These are phyloP conservation scores for Pythium monospermum DNA, from an alignment of 352 stramenopile genomes.

Conservation along the genomic window DNA sequence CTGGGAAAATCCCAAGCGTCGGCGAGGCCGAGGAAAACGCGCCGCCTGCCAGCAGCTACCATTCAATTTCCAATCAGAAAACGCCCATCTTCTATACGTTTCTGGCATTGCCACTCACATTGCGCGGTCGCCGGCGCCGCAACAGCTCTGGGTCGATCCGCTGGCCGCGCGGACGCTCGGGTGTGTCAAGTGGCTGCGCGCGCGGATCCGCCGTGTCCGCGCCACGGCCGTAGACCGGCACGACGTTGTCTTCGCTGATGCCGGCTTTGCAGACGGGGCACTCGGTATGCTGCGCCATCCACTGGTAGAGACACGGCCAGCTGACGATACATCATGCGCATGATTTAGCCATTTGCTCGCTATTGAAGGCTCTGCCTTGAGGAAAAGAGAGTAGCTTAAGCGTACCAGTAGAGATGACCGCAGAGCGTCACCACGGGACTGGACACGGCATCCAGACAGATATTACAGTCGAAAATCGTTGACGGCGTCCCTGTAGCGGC, in stretches of 20 bases:
- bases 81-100: too few relatives aligned
- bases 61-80: too few relatives aligned
- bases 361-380: too few relatives aligned
- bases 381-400: background rate
- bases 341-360: too few relatives aligned
- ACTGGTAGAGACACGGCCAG: conserved; percentile 86
- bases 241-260: conserved; percentile 86
- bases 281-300: conserved; percentile 74
- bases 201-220: conserved; percentile 65
- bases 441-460: conserved; percentile 83
- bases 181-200: conserved; percentile 16
- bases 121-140: conserved; percentile 40
- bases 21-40: conserved; percentile 49
- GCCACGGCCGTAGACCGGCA: conserved; percentile 82
- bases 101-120: conserved; percentile 39
- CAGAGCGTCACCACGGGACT: conserved; percentile 88
- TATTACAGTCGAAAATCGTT: conserved; percentile 82
- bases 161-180: conserved; percentile 54
- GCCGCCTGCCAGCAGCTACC: background rate
- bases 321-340: conserved; percentile 17
- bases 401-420: conserved; percentile 87
- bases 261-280: conserved; percentile 91
- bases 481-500: conserved; percentile 8
- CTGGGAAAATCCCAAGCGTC: conserved; percentile 80
- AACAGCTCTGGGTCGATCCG: conserved; percentile 55